Base-by-base conservation (phyloP, 352 stramenopile species). In the Blastocystis sp. region DNA sequence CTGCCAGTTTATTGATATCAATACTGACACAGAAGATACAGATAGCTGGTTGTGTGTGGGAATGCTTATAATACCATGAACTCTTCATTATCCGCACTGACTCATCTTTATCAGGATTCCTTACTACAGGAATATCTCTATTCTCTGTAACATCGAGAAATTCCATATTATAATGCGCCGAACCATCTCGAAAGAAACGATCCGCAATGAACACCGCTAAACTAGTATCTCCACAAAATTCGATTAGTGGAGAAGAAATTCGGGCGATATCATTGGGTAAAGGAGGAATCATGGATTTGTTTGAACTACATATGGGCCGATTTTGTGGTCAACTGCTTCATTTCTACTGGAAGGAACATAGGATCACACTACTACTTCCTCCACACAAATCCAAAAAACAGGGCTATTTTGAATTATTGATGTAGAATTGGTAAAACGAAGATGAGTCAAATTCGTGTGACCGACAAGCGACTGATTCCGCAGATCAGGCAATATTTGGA, bases 181-280 rank as follows among this genome's bases (percentile, higher is more conserved):
- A 55, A n/a, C 50, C 26, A 13, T 84, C 73, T 26, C 73, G n/a
- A 55, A 84, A 84, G 53, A 84, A 84, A n/a, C 73, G 73, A 66
- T 84, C 73, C n/a, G 73, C 73, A 66, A 84, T 63, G 43, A 55
- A 84, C 13, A 84, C 73, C 11, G 43, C 53, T 13, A 84, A 55
- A 84, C 73, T 84, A 11, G 73, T 47, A 84, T 84, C 73, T 84
- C 73, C 73, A 66, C 47, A 84, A 61, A 84, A 84, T 29, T 39
- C 47, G 3, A 84, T 29, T 3, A 84, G 73, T 39, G 73, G 73
- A 63, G 47, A n/a, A 23, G 73, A 84, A 69, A 84, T 84, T 15
- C 39, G 26, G 18, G 56, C 29, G 53, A 84, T 84, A 84, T 84
- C 73, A 45, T 23, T 47, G 47, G 73, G 73, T 13, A 84, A 55